Evolutionary conservation across 441 rosid genomes (phyloP).

Genomic region (Pelargonium fulgidum): DNA sequence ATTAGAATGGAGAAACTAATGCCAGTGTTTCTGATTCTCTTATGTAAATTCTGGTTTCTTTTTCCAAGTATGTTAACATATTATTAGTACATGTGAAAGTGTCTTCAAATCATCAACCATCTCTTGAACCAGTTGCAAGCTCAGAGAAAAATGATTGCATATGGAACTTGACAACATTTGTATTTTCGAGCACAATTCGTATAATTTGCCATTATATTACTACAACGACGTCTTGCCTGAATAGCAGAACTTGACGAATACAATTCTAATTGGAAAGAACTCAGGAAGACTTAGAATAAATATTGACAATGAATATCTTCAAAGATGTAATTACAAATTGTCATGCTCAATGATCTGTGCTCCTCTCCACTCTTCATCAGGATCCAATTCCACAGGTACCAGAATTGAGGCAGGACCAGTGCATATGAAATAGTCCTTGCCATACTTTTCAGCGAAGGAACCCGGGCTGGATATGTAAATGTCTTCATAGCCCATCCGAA

Average conservation of each 20-base stretch:
- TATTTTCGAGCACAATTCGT: background rate
- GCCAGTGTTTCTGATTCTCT: background rate
- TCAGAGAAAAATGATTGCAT: background rate
- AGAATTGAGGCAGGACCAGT: slow-evolving; percentile 76
- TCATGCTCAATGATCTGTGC: slow-evolving; percentile 89
- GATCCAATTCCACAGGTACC: slow-evolving; percentile 52
- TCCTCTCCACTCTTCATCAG: slow-evolving; percentile 76
- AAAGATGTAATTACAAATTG: slow-evolving; percentile 47
- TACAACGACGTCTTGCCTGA: background rate
- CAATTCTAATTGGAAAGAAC: background rate
- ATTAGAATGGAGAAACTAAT: background rate
- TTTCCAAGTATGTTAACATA: too few species aligned
- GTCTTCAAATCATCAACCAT: too few species aligned
- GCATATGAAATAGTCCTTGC: slow-evolving; percentile 65
- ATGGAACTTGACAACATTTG: background rate
- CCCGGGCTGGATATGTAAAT: slow-evolving; percentile 68
- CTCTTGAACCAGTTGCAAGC: background rate
- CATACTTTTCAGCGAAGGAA: slow-evolving; percentile 51
- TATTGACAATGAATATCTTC: background rate
- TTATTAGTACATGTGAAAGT: too few species aligned
- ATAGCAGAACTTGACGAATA: background rate
- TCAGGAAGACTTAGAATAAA: background rate
- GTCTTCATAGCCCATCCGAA: slow-evolving; percentile 74
- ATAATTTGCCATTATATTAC: background rate
- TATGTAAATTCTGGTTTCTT: too few species aligned